phyloP scores from a whole-genome alignment of 2,329 filamentous ascomycete species.

The Fonsecaea monophora region DNA sequence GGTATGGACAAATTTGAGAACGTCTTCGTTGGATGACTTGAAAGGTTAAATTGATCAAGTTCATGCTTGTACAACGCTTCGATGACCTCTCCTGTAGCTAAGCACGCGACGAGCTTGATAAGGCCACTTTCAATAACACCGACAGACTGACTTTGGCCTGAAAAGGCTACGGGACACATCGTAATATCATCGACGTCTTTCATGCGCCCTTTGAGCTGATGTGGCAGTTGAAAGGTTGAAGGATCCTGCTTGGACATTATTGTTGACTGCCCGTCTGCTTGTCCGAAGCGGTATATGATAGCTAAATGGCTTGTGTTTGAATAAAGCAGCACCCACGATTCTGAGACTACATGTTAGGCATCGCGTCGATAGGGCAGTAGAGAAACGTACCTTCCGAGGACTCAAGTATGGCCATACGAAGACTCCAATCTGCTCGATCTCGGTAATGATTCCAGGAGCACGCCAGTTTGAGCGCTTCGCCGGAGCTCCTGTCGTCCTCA shows the following conservation, averaged over 20 bases:
- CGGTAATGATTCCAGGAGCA: conserved; percentile 63
- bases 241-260: conserved; percentile 22
- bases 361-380: no score
- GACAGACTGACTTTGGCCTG: background rate
- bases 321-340: conserved; percentile 49
- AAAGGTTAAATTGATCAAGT: background rate
- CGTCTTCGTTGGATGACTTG: background rate
- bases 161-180: conserved; percentile 20
- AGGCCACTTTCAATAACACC: conserved; percentile 1
- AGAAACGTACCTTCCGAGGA: conserved; percentile 44
- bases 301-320: conserved; percentile 49
- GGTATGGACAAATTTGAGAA: background rate
- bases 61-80: conserved; percentile 27
- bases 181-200: conserved; percentile 15
- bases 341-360: conserved; percentile 36
- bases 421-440: conserved; percentile 59
- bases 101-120: conserved; percentile 23
- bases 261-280: conserved; percentile 2
- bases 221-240: conserved; percentile 28
- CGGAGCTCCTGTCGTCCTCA: conserved; percentile 36
- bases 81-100: conserved; percentile 18
- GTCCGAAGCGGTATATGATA: conserved; percentile 44
- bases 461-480: conserved; percentile 45
- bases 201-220: conserved; percentile 12
- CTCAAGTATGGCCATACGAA: conserved; percentile 50